These are phyloP conservation scores for Xylaria sp. DNA, from an alignment of 2,329 filamentous ascomycete genomes.

Conservation along the genomic window DNA sequence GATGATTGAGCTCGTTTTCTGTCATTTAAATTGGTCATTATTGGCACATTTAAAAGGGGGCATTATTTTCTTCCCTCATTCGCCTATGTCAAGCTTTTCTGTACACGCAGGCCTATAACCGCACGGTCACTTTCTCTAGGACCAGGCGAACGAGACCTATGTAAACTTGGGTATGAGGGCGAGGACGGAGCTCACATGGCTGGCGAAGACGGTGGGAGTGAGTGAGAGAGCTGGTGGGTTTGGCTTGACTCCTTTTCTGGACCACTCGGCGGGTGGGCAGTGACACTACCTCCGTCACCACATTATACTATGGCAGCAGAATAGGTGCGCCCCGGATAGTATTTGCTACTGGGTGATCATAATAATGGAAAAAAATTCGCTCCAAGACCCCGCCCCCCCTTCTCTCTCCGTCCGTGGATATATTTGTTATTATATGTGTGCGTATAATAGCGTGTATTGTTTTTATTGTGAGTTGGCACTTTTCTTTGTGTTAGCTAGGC, in stretches of 20 bases:
- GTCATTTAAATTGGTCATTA: conserved; percentile 34
- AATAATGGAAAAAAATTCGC: conserved; percentile 24
- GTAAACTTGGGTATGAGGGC: conserved; percentile 5
- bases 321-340: conserved; percentile 19
- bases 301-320: conserved; percentile 29
- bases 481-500: background rate
- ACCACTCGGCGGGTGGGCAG: conserved; percentile 18
- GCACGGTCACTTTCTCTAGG: background rate
- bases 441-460: background rate
- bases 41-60: conserved; percentile 22
- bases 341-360: conserved; percentile 19
- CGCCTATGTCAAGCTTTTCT: conserved; percentile 4
- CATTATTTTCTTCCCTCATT: background rate
- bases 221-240: conserved; percentile 22
- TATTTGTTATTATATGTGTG: background rate
- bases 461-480: too few species aligned
- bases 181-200: conserved; percentile 9
- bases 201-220: conserved; percentile 1
- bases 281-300: conserved; percentile 4
- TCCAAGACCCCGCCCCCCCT: background rate
- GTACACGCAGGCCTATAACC: background rate
- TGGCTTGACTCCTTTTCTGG: conserved; percentile 30
- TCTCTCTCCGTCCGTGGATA: background rate
- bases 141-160: conserved; percentile 14
- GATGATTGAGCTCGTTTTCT: conserved; percentile 35